phyloP scores from a whole-genome alignment of 2,329 filamentous ascomycete species.

The Karstenula rhodostoma region DNA sequence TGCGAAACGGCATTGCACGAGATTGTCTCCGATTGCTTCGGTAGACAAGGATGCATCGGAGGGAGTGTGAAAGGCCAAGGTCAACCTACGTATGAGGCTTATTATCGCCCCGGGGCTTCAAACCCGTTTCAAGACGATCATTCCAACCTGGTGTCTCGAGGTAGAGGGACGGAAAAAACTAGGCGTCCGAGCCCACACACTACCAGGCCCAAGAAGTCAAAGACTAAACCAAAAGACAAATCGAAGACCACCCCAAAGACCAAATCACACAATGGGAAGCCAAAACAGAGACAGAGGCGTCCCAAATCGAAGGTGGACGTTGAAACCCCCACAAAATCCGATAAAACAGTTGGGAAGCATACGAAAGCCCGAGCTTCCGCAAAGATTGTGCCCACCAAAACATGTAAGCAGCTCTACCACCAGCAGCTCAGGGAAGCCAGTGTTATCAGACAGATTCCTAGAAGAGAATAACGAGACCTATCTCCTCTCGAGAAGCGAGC shows the following conservation, averaged over 20 bases:
- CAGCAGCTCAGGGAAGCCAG: not conserved
- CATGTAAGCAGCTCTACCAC: slow-evolving; percentile 2
- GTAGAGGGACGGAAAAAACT: not conserved
- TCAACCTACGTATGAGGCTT: not conserved
- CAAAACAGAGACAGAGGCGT: no score
- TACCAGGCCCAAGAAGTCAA: not conserved
- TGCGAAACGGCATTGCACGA: not conserved
- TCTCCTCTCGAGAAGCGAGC: not conserved
- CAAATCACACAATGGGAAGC: not conserved
- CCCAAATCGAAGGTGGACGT: not conserved
- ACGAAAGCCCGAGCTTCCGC: not conserved
- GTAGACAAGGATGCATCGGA: not conserved
- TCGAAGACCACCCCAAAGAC: not conserved
- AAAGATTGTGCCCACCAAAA: not conserved
- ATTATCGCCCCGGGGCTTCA: not conserved
- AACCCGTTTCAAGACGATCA: not conserved
- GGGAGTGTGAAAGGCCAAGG: not conserved
- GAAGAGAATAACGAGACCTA: not conserved
- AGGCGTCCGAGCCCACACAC: not conserved
- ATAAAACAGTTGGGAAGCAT: not conserved
- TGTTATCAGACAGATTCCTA: not conserved
- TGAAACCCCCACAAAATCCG: not conserved
- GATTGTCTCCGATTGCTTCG: slow-evolving; percentile 2
- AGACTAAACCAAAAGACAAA: not conserved
- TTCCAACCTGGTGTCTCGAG: not conserved